Conservation (phyloP, 2,329 filamentous ascomycete genomes). For the Alternaria angustiovoidea region DNA sequence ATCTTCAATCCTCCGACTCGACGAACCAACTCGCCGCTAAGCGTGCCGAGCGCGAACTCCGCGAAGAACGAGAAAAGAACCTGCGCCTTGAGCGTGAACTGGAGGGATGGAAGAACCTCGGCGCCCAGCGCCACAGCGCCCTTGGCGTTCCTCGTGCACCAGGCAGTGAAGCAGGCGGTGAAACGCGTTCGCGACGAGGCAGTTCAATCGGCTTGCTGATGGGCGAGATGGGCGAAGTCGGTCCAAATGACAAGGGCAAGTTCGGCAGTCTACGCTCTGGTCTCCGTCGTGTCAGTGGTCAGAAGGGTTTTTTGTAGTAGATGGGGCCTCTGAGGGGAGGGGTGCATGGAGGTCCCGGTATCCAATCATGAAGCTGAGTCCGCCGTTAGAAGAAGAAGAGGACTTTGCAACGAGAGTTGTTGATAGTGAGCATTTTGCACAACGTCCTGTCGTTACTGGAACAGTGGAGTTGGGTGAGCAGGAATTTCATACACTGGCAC, state of each 20-base stretch:
- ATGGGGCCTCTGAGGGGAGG: conserved; percentile 43
- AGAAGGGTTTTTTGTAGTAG: conserved; percentile 61
- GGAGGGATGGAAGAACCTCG: conserved; percentile 78
- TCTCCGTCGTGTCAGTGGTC: conserved; percentile 55
- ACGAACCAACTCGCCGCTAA: conserved; percentile 81
- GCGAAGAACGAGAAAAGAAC: conserved; percentile 85
- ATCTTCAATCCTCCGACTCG: conserved; percentile 88
- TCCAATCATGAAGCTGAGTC: conserved; percentile 34
- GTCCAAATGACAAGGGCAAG: conserved; percentile 43
- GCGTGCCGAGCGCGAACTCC: conserved; percentile 86
- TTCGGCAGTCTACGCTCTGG: conserved; percentile 42
- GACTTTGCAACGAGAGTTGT: conserved; percentile 25
- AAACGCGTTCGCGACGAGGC: conserved; percentile 54
- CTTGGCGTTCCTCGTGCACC: conserved; percentile 44
- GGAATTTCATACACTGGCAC: conserved; percentile 8
- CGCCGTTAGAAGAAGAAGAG: conserved; percentile 41
- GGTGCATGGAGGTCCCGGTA: conserved; percentile 42
- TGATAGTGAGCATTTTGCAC: conserved; percentile 4
- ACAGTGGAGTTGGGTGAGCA: conserved; percentile 18
- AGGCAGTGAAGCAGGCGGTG: conserved; percentile 55
- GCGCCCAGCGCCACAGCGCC: conserved; percentile 64
- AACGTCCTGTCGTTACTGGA: conserved; percentile 16
- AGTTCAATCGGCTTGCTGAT: conserved; percentile 53
- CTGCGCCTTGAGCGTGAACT: conserved; percentile 86
- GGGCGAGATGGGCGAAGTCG: conserved; percentile 47